Conservation (phyloP, 768 basidiomycete species). For the Gyrodon lividus region DNA sequence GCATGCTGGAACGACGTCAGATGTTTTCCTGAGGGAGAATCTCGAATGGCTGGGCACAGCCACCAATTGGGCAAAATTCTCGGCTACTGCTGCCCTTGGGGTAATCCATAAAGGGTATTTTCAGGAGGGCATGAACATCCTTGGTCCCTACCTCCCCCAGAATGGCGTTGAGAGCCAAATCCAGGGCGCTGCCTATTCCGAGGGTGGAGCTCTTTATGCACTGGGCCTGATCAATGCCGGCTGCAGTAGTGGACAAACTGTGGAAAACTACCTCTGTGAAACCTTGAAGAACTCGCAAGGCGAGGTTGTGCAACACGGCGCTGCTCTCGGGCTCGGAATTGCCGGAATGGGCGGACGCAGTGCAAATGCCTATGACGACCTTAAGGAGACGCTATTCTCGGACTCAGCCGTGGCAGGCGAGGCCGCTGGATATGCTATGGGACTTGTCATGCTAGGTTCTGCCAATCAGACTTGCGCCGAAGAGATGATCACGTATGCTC, state of each 20-base stretch:
- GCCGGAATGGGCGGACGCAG: slow-evolving; percentile 92
- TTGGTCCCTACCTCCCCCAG: slow-evolving; percentile 91
- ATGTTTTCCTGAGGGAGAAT: slow-evolving; percentile 90
- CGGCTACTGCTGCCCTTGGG: slow-evolving; percentile 93
- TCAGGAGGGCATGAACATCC: slow-evolving; percentile 87
- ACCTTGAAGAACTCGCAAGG: slow-evolving; percentile 71
- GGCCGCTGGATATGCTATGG: slow-evolving; percentile 96
- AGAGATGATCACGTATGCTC: slow-evolving; percentile 95
- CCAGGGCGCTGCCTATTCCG: slow-evolving; percentile 81
- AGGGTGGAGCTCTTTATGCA: slow-evolving; percentile 95
- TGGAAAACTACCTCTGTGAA: slow-evolving; percentile 77
- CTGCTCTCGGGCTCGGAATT: slow-evolving; percentile 94
- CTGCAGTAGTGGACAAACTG: slow-evolving; percentile 66
- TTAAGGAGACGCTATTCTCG: slow-evolving; percentile 85
- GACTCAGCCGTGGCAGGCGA: slow-evolving; percentile 97
- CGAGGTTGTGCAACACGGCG: slow-evolving; percentile 95
- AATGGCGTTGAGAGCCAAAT: slow-evolving; percentile 72
- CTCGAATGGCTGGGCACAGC: slow-evolving; percentile 95
- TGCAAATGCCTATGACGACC: slow-evolving; percentile 85
- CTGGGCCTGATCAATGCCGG: slow-evolving; percentile 94
- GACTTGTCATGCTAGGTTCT: slow-evolving; percentile 96
- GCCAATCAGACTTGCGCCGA: slow-evolving; percentile 74
- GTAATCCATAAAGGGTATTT: slow-evolving; percentile 98
- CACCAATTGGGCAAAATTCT: slow-evolving; percentile 98
- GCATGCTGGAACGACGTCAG: slow-evolving; percentile 97